Evolutionary conservation across 2,329 filamentous ascomycete genomes (phyloP), one percentile per base, ranked within the genome.

Genomic region (Colletotrichum scovillei): DNA sequence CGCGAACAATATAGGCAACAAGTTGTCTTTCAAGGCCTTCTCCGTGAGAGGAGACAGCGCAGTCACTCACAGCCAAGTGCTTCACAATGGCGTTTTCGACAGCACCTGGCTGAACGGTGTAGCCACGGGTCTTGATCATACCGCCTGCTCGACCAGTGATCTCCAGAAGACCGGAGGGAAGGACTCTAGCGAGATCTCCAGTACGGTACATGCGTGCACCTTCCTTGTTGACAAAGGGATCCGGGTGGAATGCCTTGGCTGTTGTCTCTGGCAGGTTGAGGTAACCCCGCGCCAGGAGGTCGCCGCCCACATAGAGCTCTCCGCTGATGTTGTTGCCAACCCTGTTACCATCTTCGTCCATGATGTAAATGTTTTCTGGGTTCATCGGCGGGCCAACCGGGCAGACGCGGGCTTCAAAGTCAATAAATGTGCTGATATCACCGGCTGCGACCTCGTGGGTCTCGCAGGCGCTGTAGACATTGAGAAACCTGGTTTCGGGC

Each of bases 391-490:
- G 91, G 0, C 94, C 94, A 14, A 95, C 93, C 0, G 94, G 93
- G 76, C 93, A 95, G 75, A 94, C 93, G 1, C 88, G 85, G 1
- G 89, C 85, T 58, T 93, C 88, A 64, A 87, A 85, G 73, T 92
- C 86, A 38, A 94, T 81, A 81, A 95, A 93, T 1, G 90, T 88
- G 69, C 87, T 86, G 76, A 95, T 92, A 77, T 95, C 93, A 53
- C 93, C 93, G 75, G 92, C 94, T 1, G 93, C 93, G 74, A 94
- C 91, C 81, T 95, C 93, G 75, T 95, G 93, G 0, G 94, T 95
- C 81, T 96, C 94, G 78, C 93, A 95, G 19, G 93, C 93, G 78
- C 93, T 95, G 83, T 96, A 96, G 77, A 93, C 93, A 77, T 95
- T 96, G 74, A 95, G 88, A 14, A 96, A 83, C 19, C 92, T 90